Conservation (phyloP, 768 basidiomycete genomes). For the Naganishia kalamii region DNA sequence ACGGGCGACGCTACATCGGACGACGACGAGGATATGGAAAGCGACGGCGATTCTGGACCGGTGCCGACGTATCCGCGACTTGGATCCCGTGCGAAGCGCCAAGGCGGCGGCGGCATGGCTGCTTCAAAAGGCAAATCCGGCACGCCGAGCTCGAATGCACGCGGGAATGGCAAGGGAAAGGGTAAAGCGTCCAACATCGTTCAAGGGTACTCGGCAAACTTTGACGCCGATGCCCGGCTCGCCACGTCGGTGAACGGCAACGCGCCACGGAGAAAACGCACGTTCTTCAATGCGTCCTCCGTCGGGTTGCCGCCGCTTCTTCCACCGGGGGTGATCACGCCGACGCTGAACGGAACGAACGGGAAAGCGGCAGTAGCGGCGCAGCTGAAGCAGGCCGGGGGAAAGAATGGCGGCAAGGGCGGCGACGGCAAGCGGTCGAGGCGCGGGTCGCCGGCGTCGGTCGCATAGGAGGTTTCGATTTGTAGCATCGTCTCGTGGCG, state of each 20-base stretch:
- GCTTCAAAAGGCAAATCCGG: conserved; percentile 9
- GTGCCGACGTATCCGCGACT: conserved; percentile 7
- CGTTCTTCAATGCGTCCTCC: conserved; percentile 1
- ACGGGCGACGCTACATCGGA: conserved; percentile 22
- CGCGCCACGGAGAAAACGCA: conserved; percentile 2
- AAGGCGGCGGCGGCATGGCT: conserved; percentile 7
- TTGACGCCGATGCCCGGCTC: conserved; percentile 8
- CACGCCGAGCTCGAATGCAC: background rate
- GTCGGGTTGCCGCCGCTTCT: conserved; percentile 4
- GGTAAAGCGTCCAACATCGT: background rate
- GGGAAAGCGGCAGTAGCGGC: background rate
- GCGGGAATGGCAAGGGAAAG: background rate
- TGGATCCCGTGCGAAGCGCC: conserved; percentile 6
- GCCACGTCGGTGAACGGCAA: background rate
- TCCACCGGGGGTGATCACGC: background rate
- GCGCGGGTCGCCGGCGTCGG: conserved; percentile 10
- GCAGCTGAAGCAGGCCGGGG: conserved; percentile 3
- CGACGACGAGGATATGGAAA: conserved; percentile 26
- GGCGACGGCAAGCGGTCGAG: conserved; percentile 8
- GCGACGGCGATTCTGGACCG: conserved; percentile 21
- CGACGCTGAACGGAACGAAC: background rate
- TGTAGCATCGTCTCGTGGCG: background rate
- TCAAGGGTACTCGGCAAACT: background rate
- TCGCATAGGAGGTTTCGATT: background rate
- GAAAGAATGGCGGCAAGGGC: background rate